phyloP scores from a whole-genome alignment of 306 rosid genomes.

The Sophora flavescens region DNA sequence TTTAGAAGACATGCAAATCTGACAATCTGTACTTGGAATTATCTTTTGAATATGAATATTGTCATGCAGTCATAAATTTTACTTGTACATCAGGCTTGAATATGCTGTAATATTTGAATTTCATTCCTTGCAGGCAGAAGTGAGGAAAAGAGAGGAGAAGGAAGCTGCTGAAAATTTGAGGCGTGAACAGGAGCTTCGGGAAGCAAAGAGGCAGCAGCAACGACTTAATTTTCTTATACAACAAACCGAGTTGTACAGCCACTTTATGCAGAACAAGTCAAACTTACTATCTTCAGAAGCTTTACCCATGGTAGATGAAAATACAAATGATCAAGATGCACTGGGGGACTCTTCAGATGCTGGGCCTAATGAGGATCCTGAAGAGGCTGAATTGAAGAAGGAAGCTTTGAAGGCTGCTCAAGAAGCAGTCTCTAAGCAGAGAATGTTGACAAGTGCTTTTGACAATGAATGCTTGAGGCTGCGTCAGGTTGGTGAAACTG shows the following conservation, averaged over 20 bases:
- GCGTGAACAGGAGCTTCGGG: slow-evolving; percentile 96
- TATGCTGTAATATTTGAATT: slow-evolving; percentile 36
- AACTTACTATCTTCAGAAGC: slow-evolving; percentile 73
- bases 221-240: slow-evolving; percentile 97
- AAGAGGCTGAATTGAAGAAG: slow-evolving; percentile 89
- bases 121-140: slow-evolving; percentile 70
- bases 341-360: slow-evolving; percentile 54
- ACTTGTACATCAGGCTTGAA: slow-evolving; percentile 19
- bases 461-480: slow-evolving; percentile 85
- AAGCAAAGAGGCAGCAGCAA: slow-evolving; percentile 99
- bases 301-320: slow-evolving; percentile 63
- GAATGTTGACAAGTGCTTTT: slow-evolving; percentile 78
- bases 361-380: slow-evolving; percentile 72
- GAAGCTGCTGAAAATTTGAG: slow-evolving; percentile 98
- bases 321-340: slow-evolving; percentile 60
- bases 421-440: slow-evolving; percentile 98
- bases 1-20: slow-evolving; percentile 24
- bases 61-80: slow-evolving; percentile 30
- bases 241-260: slow-evolving; percentile 98
- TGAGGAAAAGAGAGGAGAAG: slow-evolving; percentile 91
- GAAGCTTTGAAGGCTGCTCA: slow-evolving; percentile 98
- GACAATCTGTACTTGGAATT: slow-evolving; percentile 26
- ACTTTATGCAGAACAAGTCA: slow-evolving; percentile 97
- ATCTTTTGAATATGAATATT: slow-evolving; percentile 15
- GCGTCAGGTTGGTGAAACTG: slow-evolving; percentile 82